phyloP scores from a whole-genome alignment of 768 basidiomycete genomes.

The Amanita subjunquillea region DNA sequence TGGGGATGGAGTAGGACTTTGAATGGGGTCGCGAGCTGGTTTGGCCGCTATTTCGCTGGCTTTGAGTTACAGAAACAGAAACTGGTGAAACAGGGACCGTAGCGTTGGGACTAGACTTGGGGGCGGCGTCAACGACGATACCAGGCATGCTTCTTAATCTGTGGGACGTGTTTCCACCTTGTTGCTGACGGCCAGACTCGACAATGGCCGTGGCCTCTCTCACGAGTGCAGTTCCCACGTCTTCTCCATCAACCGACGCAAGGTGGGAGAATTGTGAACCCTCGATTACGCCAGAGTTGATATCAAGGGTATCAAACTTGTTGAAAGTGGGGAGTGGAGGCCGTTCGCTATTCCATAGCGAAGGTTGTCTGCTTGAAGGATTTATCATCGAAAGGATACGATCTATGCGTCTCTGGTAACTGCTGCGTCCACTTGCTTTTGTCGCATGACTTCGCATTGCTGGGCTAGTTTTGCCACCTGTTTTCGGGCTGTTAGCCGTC shows the following conservation, averaged over 20 bases:
- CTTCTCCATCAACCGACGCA: background rate
- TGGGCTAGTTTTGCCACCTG: background rate
- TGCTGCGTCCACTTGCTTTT: background rate
- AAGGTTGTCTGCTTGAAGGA: background rate
- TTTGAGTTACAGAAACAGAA: background rate
- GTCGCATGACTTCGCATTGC: background rate
- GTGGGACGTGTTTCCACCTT: too few relatives aligned
- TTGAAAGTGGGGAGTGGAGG: background rate
- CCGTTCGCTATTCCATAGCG: background rate
- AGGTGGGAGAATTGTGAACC: background rate
- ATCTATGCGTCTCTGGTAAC: background rate
- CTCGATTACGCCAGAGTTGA: background rate
- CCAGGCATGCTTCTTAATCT: background rate
- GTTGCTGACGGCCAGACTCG: background rate
- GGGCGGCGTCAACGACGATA: background rate
- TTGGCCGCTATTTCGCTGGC: background rate
- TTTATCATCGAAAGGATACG: background rate
- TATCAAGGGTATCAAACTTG: too few relatives aligned
- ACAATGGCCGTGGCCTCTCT: background rate
- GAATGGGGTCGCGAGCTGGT: background rate
- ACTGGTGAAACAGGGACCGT: constrained; percentile 1
- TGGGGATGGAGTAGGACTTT: background rate
- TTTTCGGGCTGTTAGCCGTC: background rate
- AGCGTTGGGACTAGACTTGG: background rate
- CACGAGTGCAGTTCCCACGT: background rate